phyloP scores from a whole-genome alignment of 108 stramenopile genomes.

The Seminavis robusta region DNA sequence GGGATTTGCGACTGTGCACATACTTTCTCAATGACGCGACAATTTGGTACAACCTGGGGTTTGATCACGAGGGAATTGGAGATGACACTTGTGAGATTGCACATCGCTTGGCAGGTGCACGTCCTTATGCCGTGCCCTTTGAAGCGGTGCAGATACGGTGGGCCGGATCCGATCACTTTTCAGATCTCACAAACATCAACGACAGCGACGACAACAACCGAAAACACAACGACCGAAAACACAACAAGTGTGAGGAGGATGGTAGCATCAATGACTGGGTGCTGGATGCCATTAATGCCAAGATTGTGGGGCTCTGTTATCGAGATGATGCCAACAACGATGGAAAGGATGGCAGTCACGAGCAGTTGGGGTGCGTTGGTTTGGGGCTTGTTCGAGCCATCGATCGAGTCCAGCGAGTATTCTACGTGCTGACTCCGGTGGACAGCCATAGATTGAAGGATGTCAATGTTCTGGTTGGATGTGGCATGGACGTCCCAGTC shows the following conservation, averaged over 20 bases:
- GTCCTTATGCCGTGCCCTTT: slow-evolving; percentile 44
- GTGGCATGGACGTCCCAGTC: slow-evolving; percentile 56
- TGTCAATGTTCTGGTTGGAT: slow-evolving; percentile 37
- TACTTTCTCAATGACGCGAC: slow-evolving; percentile 58
- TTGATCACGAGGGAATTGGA: slow-evolving; percentile 30
- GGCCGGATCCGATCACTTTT: no score
- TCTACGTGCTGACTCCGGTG: slow-evolving; percentile 73
- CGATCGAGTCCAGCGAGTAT: slow-evolving; percentile 43
- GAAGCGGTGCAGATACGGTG: slow-evolving; percentile 24
- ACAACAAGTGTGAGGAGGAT: no score
- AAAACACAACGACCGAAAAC: no score
- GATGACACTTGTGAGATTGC: slow-evolving; percentile 59
- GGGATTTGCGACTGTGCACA: slow-evolving; percentile 58
- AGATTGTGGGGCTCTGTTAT: slow-evolving; percentile 68
- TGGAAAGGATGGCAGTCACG: slow-evolving; percentile 13
- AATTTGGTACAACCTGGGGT: slow-evolving; percentile 24
- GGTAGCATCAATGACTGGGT: slow-evolving; percentile 14
- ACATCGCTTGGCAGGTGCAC: slow-evolving; percentile 25
- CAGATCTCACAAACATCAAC: no score
- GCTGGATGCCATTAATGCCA: slow-evolving; percentile 57
- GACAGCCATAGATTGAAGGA: slow-evolving; percentile 20
- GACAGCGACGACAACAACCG: no score
- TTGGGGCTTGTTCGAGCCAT: slow-evolving; percentile 79
- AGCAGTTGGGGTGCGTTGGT: slow-evolving; percentile 50
- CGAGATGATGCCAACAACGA: no score